Evolutionary conservation across 164 flowering plant species (phyloP).

Genomic region (Platanus orientalis): DNA sequence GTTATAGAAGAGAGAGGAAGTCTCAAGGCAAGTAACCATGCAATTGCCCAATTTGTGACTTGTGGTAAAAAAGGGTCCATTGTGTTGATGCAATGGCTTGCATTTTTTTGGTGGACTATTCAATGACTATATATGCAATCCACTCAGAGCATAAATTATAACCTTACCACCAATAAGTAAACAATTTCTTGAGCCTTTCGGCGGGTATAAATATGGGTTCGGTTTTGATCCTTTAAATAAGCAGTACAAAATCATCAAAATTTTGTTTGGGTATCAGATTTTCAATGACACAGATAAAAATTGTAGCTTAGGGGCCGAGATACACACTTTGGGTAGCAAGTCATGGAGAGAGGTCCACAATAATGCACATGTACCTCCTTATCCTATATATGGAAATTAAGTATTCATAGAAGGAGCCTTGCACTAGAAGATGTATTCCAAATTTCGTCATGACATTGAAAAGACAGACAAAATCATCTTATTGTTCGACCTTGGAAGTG

Average conservation of each 20-base stretch:
- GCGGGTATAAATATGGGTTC: neutral
- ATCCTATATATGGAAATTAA: neutral
- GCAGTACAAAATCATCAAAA: constrained; percentile 1
- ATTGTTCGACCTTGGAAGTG: constrained; percentile 1
- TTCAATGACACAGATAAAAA: neutral
- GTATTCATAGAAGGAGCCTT: constrained; percentile 6
- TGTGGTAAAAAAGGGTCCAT: neutral
- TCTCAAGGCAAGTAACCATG: neutral
- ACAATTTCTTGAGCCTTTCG: too few relatives aligned
- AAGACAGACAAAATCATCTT: neutral
- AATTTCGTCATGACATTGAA: neutral
- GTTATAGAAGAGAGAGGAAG: neutral
- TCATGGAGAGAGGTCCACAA: neutral
- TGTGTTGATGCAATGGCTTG: constrained; percentile 8
- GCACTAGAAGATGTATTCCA: constrained; percentile 3
- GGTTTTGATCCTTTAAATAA: constrained; percentile 9
- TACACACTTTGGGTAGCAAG: constrained; percentile 4
- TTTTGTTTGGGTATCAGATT: neutral
- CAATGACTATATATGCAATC: neutral
- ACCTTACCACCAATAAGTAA: neutral
- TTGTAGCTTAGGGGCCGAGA: neutral
- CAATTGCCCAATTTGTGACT: neutral
- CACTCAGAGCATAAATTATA: neutral
- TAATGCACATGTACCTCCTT: constrained; percentile 5
- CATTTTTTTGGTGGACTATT: constrained; percentile 1